A percentile compares a stretch with the other conserved stretches of the same genome.
These are phyloP conservation scores for Phoma herbarum DNA, from an alignment of 2,329 filamentous ascomycete genomes.

Conservation along the genomic window DNA sequence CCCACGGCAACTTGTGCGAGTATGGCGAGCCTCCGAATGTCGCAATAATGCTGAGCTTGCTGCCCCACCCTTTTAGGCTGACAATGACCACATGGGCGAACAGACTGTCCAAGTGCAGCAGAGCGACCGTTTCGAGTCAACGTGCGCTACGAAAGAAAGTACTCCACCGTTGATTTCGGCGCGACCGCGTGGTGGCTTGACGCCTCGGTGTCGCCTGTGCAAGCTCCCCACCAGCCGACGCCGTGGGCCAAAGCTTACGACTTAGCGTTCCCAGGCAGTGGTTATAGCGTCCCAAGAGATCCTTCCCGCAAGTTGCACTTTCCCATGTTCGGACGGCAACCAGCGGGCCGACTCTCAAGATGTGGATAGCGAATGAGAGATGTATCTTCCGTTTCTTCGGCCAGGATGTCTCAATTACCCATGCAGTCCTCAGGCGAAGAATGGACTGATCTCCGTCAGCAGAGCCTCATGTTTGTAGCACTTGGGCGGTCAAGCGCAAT, in stretches of 20 bases:
- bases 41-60: slow-evolving; percentile 6
- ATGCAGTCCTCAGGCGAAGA: slow-evolving; percentile 7
- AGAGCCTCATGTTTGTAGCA: slow-evolving; percentile 32
- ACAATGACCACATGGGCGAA: slow-evolving; percentile 1
- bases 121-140: slow-evolving; percentile 13
- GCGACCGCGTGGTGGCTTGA: slow-evolving; percentile 18
- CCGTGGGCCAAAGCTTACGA: slow-evolving; percentile 13
- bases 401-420: slow-evolving; percentile 5
- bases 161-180: slow-evolving; percentile 13
- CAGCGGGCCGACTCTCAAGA: slow-evolving; percentile 7
- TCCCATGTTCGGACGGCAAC: slow-evolving; percentile 13
- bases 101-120: slow-evolving; percentile 7
- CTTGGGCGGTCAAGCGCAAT: slow-evolving; percentile 8
- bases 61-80: background rate
- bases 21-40: slow-evolving; percentile 11
- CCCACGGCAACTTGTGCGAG: slow-evolving; percentile 25
- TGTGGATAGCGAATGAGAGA: slow-evolving; percentile 11
- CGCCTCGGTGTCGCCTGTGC: slow-evolving; percentile 23
- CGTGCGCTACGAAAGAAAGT: slow-evolving; percentile 3
- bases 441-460: slow-evolving; percentile 26
- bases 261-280: slow-evolving; percentile 17
- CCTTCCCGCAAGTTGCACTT: slow-evolving; percentile 18
- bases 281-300: slow-evolving; percentile 2
- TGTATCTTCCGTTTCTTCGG: background rate
- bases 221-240: slow-evolving; percentile 16